Percentiles rank a stretch among this genome's conserved stretches.
Evolutionary conservation across 495 filamentous ascomycete species (phyloP).

Genomic region (Penicillium psychrofluorescens): DNA sequence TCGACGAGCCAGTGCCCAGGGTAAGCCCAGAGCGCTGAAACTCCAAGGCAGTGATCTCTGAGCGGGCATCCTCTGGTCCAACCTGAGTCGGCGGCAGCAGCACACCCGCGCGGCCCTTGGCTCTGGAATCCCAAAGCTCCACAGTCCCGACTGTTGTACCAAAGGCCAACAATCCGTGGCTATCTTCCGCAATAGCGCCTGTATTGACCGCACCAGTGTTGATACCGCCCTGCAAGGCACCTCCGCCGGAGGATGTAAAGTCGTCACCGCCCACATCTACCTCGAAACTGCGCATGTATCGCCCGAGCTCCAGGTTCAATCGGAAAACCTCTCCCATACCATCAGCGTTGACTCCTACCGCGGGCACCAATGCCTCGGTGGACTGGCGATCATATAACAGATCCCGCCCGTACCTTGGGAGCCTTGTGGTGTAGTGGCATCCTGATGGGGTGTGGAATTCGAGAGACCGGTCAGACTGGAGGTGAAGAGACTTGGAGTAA

Average conservation of each 20-base stretch:
- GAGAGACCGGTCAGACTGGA: constrained; percentile 84
- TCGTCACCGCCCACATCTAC: constrained; percentile 84
- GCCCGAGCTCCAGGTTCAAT: constrained; percentile 81
- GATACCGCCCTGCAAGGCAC: constrained; percentile 76
- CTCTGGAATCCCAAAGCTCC: constrained; percentile 90
- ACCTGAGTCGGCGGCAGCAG: constrained; percentile 44
- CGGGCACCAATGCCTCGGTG: constrained; percentile 78
- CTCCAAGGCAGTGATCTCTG: constrained; percentile 79
- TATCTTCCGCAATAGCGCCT: constrained; percentile 80
- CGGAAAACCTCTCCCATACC: constrained; percentile 87
- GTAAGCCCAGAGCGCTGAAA: constrained; percentile 82
- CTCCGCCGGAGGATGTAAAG: constrained; percentile 50
- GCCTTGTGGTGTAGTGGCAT: constrained; percentile 76
- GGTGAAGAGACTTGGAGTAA: constrained; percentile 89
- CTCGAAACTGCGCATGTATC: constrained; percentile 77
- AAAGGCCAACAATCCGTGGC: constrained; percentile 87
- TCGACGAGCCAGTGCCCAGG: constrained; percentile 79
- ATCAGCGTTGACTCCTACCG: constrained; percentile 79
- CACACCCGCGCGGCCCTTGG: constrained; percentile 71
- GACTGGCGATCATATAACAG: constrained; percentile 77
- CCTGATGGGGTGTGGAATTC: constrained; percentile 92
- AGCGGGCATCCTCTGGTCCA: constrained; percentile 42
- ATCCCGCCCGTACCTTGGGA: constrained; percentile 89
- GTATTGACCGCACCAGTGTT: constrained; percentile 79
- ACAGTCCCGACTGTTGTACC: constrained; percentile 94